Percentiles rank a stretch among this genome's conserved stretches.
phyloP scores from a whole-genome alignment of 495 filamentous ascomycete genomes.

The Podospora appendiculata region DNA sequence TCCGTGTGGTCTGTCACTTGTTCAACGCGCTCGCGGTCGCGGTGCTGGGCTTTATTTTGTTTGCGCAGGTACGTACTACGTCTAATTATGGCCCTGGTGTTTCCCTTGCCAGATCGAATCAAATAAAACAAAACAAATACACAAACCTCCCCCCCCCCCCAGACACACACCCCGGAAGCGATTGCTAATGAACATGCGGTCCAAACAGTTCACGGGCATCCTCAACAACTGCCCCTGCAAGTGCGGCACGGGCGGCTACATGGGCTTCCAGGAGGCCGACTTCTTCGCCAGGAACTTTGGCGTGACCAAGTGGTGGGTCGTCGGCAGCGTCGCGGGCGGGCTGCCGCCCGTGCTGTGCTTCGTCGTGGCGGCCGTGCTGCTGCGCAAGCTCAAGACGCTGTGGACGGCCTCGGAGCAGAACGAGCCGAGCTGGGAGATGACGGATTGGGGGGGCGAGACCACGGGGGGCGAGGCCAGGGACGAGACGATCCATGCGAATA shows the following conservation, averaged over 20 bases:
- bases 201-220: slow-evolving; percentile 31
- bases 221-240: slow-evolving; percentile 14
- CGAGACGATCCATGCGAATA: background rate
- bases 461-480: too few species aligned
- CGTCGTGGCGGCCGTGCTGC: background rate
- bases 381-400: background rate
- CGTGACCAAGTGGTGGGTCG: slow-evolving; percentile 5
- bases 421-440: background rate
- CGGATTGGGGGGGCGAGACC: too few species aligned
- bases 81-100: too few species aligned
- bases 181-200: too few species aligned
- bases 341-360: slow-evolving; percentile 1
- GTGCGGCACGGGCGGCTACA: slow-evolving; percentile 14
- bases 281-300: slow-evolving; percentile 7
- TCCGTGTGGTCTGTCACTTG: background rate
- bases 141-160: background rate
- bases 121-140: background rate
- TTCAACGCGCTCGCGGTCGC: background rate
- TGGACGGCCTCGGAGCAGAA: background rate
- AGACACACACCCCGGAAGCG: too few species aligned
- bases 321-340: background rate
- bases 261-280: slow-evolving; percentile 18
- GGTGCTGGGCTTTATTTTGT: slow-evolving; percentile 1
- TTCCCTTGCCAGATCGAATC: background rate
- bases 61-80: too few species aligned